Conservation (phyloP, 1,284 basidiomycete species). For the Ustilago esculenta region DNA sequence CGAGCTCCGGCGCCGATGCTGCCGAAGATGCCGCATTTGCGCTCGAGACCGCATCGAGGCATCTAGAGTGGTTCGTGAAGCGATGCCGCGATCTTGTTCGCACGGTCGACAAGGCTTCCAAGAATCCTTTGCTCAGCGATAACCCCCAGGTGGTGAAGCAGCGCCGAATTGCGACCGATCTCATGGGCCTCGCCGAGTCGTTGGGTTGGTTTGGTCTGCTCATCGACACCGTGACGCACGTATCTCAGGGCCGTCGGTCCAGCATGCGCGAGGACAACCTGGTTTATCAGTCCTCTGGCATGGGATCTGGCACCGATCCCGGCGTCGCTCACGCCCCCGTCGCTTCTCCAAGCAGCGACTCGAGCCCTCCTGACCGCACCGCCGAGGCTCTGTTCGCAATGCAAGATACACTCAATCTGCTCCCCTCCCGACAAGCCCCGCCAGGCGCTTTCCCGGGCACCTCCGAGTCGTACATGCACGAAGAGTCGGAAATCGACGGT, state of each 20-base stretch:
- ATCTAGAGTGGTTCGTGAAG: conserved; percentile 48
- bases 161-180: conserved; percentile 27
- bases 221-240: conserved; percentile 48
- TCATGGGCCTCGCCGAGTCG: conserved; percentile 46
- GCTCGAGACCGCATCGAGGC: conserved; percentile 41
- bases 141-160: conserved; percentile 32
- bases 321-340: conserved; percentile 25
- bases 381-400: conserved; percentile 44
- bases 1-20: conserved; percentile 35
- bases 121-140: conserved; percentile 28
- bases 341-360: conserved; percentile 10
- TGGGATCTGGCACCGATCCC: conserved; percentile 37
- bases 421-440: conserved; percentile 41
- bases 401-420: conserved; percentile 40
- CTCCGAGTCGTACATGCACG: conserved; percentile 42
- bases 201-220: conserved; percentile 48
- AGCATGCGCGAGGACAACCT: conserved; percentile 43
- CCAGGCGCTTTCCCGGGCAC: conserved; percentile 48
- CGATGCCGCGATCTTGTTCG: conserved; percentile 32
- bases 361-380: conserved; percentile 26
- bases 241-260: conserved; percentile 34
- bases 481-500: conserved; percentile 34
- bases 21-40: conserved; percentile 50
- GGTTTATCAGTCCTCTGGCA: conserved; percentile 29
- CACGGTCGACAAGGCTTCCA: conserved; percentile 34